phyloP scores from a whole-genome alignment of 768 basidiomycete species.

The Auriscalpium orientale region DNA sequence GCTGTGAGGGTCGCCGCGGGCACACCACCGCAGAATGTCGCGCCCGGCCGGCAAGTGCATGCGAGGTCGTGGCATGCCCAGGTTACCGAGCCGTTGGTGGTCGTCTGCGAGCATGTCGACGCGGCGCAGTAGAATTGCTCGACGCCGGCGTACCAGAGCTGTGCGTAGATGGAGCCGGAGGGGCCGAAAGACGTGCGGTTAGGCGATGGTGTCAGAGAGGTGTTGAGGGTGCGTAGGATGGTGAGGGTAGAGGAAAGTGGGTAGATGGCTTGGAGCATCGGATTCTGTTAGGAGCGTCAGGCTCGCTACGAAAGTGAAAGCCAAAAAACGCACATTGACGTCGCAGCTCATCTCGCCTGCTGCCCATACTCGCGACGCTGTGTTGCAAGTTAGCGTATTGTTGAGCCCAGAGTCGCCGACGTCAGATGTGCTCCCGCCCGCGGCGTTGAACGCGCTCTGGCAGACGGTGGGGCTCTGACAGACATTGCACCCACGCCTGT shows the following conservation, averaged over 20 bases:
- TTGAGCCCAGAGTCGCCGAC: slow-evolving; percentile 27
- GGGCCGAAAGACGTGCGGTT: slow-evolving; percentile 52
- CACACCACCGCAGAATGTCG: slow-evolving; percentile 68
- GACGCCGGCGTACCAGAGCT: slow-evolving; percentile 70
- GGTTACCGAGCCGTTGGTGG: slow-evolving; percentile 35
- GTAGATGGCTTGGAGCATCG: slow-evolving; percentile 71
- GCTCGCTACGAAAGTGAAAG: background rate
- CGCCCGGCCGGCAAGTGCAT: slow-evolving; percentile 64
- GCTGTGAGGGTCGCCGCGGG: slow-evolving; percentile 40
- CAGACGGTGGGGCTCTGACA: slow-evolving; percentile 65
- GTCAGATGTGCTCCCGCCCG: slow-evolving; percentile 23
- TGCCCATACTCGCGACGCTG: slow-evolving; percentile 62
- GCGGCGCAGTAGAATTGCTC: slow-evolving; percentile 88
- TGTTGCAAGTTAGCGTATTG: slow-evolving; percentile 67
- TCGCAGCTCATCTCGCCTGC: slow-evolving; percentile 79
- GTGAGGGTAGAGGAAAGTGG: slow-evolving; percentile 67
- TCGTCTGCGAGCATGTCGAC: slow-evolving; percentile 57
- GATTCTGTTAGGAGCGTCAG: slow-evolving; percentile 46
- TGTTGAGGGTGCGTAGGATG: slow-evolving; percentile 69
- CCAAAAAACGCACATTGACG: slow-evolving; percentile 45
- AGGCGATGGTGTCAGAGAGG: slow-evolving; percentile 60
- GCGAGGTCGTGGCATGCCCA: slow-evolving; percentile 70
- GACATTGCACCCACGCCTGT: slow-evolving; percentile 74
- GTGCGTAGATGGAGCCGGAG: slow-evolving; percentile 49
- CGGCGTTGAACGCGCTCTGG: slow-evolving; percentile 47